Evolutionary conservation across 1,284 basidiomycete species (phyloP).

Genomic region (Leccinum pachyderme): DNA sequence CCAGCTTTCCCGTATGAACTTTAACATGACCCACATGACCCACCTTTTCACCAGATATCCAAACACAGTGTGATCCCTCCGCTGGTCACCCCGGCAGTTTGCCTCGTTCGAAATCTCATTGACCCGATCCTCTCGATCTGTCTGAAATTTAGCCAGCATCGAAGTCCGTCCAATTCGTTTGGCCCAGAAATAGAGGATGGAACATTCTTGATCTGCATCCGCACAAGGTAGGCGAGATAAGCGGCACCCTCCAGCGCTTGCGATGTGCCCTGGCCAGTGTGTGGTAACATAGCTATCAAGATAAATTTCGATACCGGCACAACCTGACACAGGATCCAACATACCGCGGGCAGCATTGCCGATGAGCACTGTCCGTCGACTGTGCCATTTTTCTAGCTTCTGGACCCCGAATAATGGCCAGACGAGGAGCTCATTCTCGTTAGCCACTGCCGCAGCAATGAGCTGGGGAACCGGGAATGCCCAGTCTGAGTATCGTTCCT

Average conservation of each 20-base stretch:
- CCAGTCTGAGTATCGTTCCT: slow-evolving; percentile 28
- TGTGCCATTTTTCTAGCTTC: slow-evolving; percentile 28
- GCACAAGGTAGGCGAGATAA: slow-evolving; percentile 32
- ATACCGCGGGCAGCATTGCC: slow-evolving; percentile 35
- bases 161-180: slow-evolving; percentile 12
- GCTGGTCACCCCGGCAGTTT: slow-evolving; percentile 27
- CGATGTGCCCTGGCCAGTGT: slow-evolving; percentile 36
- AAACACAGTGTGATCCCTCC: slow-evolving; percentile 21
- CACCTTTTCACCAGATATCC: slow-evolving; percentile 24
- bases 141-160: slow-evolving; percentile 26
- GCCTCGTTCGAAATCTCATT: slow-evolving; percentile 29
- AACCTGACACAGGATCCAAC: slow-evolving; percentile 1
- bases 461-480: slow-evolving; percentile 32
- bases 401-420: slow-evolving; percentile 31
- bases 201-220: slow-evolving; percentile 9
- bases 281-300: slow-evolving; percentile 32
- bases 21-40: slow-evolving; percentile 25
- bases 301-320: neutral
- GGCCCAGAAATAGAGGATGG: neutral
- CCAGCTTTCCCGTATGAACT: slow-evolving; percentile 30
- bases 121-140: slow-evolving; percentile 26
- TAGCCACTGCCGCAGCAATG: slow-evolving; percentile 21
- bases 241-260: slow-evolving; percentile 34
- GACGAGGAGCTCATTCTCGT: slow-evolving; percentile 19
- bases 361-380: slow-evolving; percentile 28